These are phyloP conservation scores for Trypanosoma lewisi DNA, from an alignment of 208 protist genomes.

Conservation along the genomic window DNA sequence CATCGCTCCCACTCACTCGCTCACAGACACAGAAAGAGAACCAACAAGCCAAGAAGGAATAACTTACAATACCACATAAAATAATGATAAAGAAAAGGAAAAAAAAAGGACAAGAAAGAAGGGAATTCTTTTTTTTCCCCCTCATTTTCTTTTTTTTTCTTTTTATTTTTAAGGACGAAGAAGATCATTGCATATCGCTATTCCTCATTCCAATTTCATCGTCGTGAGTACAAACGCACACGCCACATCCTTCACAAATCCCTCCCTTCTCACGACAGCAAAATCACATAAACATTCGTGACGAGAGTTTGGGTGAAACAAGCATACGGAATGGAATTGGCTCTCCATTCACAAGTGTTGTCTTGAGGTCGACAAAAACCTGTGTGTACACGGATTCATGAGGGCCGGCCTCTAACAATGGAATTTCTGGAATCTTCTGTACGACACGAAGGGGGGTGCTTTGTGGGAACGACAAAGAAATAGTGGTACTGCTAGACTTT, in stretches of 20 bases:
- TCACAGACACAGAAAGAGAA: no score
- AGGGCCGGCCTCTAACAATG: slow-evolving; percentile 33
- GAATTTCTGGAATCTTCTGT: slow-evolving; percentile 48
- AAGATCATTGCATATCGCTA: not conserved
- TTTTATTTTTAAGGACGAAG: not conserved
- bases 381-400: slow-evolving; percentile 40
- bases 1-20: no score
- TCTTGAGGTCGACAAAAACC: slow-evolving; percentile 42
- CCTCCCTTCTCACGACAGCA: not conserved
- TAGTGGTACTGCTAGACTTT: slow-evolving; percentile 60
- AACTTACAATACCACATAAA: not conserved
- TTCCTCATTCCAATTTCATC: no score
- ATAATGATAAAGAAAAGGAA: no score
- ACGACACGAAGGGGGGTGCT: slow-evolving; percentile 30
- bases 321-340: slow-evolving; percentile 40
- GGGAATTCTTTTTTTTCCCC: not conserved
- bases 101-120: slow-evolving; percentile 11
- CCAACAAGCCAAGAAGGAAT: no score
- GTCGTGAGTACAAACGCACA: no score
- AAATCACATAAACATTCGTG: slow-evolving; percentile 69
- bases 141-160: slow-evolving; percentile 8
- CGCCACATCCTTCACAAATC: no score
- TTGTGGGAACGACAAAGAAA: slow-evolving; percentile 30
- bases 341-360: slow-evolving; percentile 57
- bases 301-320: slow-evolving; percentile 62